Evolutionary conservation across 164 flowering plant species (phyloP).

Genomic region (Macadamia integrifolia): DNA sequence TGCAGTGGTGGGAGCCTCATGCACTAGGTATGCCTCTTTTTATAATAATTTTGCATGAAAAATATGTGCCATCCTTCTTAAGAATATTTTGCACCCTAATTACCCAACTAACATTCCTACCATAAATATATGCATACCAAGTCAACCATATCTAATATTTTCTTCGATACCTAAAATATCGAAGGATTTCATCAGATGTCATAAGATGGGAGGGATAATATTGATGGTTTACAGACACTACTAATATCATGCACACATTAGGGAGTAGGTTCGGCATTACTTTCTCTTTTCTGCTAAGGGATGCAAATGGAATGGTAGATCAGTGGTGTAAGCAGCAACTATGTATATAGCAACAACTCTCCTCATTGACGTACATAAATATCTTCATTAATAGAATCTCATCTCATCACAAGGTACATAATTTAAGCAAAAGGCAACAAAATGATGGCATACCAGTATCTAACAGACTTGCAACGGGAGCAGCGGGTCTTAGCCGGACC

Average conservation of each 20-base stretch:
- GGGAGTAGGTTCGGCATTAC: background rate
- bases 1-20: too few species aligned
- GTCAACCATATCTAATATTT: too few species aligned
- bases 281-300: background rate
- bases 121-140: too few species aligned
- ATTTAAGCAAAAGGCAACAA: conserved; percentile 3
- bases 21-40: too few species aligned
- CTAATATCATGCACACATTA: background rate
- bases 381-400: too few species aligned
- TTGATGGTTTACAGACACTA: background rate
- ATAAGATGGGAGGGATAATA: background rate
- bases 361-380: too few species aligned
- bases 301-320: background rate
- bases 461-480: conserved; percentile 77
- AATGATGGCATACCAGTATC: conserved; percentile 59
- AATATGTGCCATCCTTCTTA: too few species aligned
- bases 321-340: background rate
- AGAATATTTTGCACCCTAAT: background rate
- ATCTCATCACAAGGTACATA: too few species aligned
- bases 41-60: background rate
- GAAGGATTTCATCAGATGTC: background rate
- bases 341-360: too few species aligned
- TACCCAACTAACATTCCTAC: background rate
- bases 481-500: conserved; percentile 81
- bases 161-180: background rate